These are phyloP conservation scores for Brassica carinata DNA, from an alignment of 345 rosid species.

Conservation along the genomic window DNA sequence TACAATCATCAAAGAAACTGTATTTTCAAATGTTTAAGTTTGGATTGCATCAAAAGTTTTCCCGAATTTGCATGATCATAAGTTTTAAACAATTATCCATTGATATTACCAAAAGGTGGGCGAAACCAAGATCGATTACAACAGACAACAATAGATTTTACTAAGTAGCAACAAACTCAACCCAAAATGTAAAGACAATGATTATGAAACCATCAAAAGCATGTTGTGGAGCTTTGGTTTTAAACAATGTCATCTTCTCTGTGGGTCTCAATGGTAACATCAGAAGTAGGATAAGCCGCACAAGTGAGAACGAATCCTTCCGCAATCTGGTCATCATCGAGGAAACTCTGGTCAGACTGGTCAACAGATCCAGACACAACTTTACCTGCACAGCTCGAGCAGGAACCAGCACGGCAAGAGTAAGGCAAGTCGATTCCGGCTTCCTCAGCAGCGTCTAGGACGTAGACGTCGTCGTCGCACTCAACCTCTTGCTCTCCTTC, in stretches of 20 bases:
- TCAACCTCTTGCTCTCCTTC: constrained; percentile 56
- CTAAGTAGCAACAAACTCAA: constrained; percentile 32
- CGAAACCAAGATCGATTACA: constrained; percentile 25
- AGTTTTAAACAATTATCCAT: constrained; percentile 25
- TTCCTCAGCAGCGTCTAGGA: constrained; percentile 78
- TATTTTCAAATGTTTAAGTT: not conserved
- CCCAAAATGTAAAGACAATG: constrained; percentile 22
- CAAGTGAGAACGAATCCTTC: constrained; percentile 83
- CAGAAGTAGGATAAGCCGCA: constrained; percentile 61
- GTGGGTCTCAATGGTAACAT: constrained; percentile 79
- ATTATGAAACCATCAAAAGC: constrained; percentile 13
- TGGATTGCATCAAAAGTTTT: not conserved
- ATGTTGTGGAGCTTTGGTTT: not conserved
- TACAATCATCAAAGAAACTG: not conserved
- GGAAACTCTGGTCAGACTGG: constrained; percentile 85
- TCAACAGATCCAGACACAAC: constrained; percentile 55
- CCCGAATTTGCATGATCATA: not conserved
- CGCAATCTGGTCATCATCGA: constrained; percentile 71
- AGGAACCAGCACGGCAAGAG: constrained; percentile 96
- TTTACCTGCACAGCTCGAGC: constrained; percentile 86
- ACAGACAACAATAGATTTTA: constrained; percentile 19
- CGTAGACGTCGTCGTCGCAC: constrained; percentile 61
- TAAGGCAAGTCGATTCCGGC: constrained; percentile 77
- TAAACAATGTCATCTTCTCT: constrained; percentile 73
- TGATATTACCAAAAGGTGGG: constrained; percentile 24